Percentiles rank a stretch among this genome's conserved stretches.
Evolutionary conservation across 768 basidiomycete species (phyloP).

Genomic region (Gymnopilus junonius): DNA sequence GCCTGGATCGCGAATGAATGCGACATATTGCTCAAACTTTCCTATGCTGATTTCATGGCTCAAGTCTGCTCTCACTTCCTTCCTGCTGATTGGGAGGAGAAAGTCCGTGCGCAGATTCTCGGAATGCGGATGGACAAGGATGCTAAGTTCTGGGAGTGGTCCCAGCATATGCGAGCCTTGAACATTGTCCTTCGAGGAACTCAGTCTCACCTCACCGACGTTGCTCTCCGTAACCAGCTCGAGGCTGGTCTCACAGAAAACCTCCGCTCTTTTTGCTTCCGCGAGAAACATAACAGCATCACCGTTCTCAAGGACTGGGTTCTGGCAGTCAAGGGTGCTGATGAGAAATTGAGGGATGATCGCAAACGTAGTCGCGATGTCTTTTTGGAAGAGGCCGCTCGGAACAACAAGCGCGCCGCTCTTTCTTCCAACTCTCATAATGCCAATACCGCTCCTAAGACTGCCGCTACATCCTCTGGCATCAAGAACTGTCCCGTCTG

Average conservation of each 20-base stretch:
- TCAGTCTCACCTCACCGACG: not conserved
- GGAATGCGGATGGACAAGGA: not conserved
- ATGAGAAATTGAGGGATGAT: not conserved
- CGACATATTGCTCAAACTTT: not conserved
- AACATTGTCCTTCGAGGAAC: not conserved
- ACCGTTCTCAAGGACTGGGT: not conserved
- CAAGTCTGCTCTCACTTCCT: not conserved
- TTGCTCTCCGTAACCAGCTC: not conserved
- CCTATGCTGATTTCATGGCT: constrained; percentile 3
- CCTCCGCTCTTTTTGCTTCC: too few species aligned
- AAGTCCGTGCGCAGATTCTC: not conserved
- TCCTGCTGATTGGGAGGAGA: not conserved
- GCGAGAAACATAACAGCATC: not conserved
- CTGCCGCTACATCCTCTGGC: too few species aligned
- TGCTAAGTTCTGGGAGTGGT: not conserved
- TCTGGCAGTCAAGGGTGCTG: not conserved
- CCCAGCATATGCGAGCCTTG: not conserved
- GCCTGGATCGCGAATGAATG: too few species aligned
- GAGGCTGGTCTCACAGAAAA: not conserved
- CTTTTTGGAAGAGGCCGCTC: too few species aligned
- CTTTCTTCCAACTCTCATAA: not conserved
- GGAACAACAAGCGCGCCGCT: too few species aligned
- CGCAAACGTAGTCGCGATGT: too few species aligned
- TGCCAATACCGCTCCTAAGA: not conserved
- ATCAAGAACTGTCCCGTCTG: not conserved